A percentile compares a stretch with the other conserved stretches of the same genome.
Conservation (phyloP, 1,139 yeast species). For the Debaryomycetaceae sp. region DNA sequence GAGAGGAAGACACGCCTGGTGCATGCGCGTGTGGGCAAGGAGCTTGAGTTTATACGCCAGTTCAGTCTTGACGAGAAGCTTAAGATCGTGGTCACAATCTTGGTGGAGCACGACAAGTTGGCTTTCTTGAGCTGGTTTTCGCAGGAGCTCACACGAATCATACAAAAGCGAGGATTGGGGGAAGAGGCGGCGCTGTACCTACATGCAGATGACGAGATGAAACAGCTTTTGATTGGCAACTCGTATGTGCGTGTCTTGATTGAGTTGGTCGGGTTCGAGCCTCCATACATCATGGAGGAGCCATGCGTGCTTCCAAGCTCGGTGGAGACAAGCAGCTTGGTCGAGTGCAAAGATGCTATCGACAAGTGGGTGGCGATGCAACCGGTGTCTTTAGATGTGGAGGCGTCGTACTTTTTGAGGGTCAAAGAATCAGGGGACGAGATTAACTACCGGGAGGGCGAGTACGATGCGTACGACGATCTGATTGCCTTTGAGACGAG, state of each 20-base stretch:
- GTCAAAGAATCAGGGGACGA: constrained; percentile 18
- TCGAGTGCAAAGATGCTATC: constrained; percentile 21
- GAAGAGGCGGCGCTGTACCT: constrained; percentile 8
- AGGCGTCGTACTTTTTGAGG: constrained; percentile 33
- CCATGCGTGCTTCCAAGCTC: constrained; percentile 24
- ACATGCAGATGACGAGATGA: constrained; percentile 16
- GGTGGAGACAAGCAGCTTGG: constrained; percentile 17
- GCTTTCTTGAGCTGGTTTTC: constrained; percentile 40
- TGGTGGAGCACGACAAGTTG: constrained; percentile 43
- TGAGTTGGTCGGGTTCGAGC: constrained; percentile 29
- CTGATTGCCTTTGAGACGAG: constrained; percentile 34
- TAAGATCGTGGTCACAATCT: constrained; percentile 45
- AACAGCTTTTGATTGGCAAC: constrained; percentile 31
- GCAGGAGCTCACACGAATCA: constrained; percentile 30
- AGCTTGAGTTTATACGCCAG: constrained; percentile 34
- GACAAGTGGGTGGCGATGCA: constrained; percentile 29
- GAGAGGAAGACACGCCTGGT: constrained; percentile 14
- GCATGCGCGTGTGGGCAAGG: constrained; percentile 27
- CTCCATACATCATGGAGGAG: constrained; percentile 34
- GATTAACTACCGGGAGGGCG: constrained; percentile 15
- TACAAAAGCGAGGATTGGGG: constrained; percentile 18
- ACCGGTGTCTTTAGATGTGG: constrained; percentile 36
- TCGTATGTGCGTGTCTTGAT: constrained; percentile 33
- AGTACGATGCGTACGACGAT: constrained; percentile 19
- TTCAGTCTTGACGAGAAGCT: constrained; percentile 33